These are phyloP conservation scores for Suillus placidus DNA, from an alignment of 768 basidiomycete species.

Conservation along the genomic window DNA sequence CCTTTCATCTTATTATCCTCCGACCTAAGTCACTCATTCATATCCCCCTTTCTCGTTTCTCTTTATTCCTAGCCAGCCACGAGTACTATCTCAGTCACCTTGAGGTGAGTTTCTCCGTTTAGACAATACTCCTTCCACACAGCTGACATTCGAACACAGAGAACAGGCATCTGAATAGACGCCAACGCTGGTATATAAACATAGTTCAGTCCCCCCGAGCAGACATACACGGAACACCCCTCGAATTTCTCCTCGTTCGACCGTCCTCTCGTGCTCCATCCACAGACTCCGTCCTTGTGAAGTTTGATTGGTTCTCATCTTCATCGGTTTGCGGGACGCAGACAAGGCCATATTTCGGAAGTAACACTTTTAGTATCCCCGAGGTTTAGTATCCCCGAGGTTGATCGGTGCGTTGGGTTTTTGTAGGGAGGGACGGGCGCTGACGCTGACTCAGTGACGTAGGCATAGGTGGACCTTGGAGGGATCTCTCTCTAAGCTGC, in stretches of 20 bases:
- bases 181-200: constrained; percentile 94
- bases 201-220: constrained; percentile 78
- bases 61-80: constrained; percentile 68
- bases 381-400: no score
- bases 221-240: constrained; percentile 98
- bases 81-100: constrained; percentile 91
- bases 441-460: constrained; percentile 1
- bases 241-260: constrained; percentile 79
- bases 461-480: no score
- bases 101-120: constrained; percentile 52
- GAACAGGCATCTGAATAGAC: constrained; percentile 91
- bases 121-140: not conserved
- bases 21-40: not conserved
- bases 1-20: not conserved
- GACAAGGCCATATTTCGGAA: constrained; percentile 77
- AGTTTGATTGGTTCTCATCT: constrained; percentile 72
- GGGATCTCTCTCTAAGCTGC: no score
- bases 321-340: constrained; percentile 94
- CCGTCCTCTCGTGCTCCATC: constrained; percentile 34
- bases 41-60: not conserved
- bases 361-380: constrained; percentile 80
- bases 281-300: constrained; percentile 9
- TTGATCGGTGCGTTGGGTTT: constrained; percentile 57
- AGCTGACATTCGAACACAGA: constrained; percentile 39
- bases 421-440: constrained; percentile 63